Conservation (phyloP, 164 flowering plant genomes). For the Dillenia suffruticosa region DNA sequence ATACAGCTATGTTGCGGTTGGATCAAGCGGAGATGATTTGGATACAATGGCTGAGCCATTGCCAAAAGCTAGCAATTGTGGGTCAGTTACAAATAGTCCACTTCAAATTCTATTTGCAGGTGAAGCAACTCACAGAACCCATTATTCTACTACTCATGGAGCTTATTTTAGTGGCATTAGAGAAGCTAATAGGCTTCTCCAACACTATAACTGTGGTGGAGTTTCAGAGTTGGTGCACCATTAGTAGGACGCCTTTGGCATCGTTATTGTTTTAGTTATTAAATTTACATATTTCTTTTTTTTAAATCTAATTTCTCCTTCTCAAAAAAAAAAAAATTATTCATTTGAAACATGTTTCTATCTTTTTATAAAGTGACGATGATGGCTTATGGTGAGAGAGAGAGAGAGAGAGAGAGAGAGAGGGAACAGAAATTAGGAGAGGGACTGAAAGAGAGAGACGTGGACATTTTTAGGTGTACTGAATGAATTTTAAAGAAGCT, state of each 20-base stretch:
- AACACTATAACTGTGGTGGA: constrained; percentile 55
- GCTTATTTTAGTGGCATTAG: constrained; percentile 96
- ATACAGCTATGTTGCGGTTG: constrained; percentile 86
- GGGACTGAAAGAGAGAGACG: constrained; percentile 12
- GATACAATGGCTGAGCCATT: constrained; percentile 87
- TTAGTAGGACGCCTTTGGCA: constrained; percentile 1
- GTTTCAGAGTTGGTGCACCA: constrained; percentile 16
- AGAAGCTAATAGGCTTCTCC: constrained; percentile 94
- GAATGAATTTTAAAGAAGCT: constrained; percentile 29
- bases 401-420: neutral
- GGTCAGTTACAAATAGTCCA: constrained; percentile 12
- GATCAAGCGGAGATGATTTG: constrained; percentile 82
- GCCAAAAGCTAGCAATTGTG: constrained; percentile 30
- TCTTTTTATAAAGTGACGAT: constrained; percentile 4
- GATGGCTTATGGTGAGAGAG: constrained; percentile 1
- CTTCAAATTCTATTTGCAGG: constrained; percentile 97
- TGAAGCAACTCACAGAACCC: constrained; percentile 97
- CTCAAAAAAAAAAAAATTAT: constrained; percentile 5
- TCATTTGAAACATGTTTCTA: constrained; percentile 8
- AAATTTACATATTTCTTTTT: neutral
- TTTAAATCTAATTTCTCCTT: neutral
- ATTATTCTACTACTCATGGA: constrained; percentile 97
- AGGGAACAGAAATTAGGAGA: neutral
- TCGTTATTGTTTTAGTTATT: neutral
- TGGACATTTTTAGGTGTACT: constrained; percentile 26